phyloP scores from a whole-genome alignment of 176 grass and related monocot species.

The Zoysia pacifica region DNA sequence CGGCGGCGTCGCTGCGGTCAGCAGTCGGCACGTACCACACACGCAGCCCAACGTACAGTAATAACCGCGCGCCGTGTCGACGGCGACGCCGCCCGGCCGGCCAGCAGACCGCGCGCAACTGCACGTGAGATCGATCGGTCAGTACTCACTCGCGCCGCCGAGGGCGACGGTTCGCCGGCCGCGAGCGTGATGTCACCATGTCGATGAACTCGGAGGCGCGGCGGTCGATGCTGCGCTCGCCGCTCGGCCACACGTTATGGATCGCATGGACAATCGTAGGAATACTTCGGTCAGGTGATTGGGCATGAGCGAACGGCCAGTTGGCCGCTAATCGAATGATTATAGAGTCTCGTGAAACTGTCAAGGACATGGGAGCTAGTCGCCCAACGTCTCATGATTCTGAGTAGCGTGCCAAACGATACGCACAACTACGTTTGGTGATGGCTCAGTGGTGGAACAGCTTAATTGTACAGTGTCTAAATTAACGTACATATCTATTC shows the following conservation, averaged over 20 bases:
- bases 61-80: neutral
- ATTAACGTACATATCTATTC: neutral
- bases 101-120: neutral
- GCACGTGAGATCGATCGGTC: neutral
- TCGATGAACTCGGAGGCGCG: slow-evolving; percentile 39
- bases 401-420: neutral
- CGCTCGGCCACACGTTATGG: neutral
- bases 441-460: neutral
- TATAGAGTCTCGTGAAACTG: neutral
- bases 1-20: neutral
- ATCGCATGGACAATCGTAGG: too few species aligned
- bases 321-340: neutral
- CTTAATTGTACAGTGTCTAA: neutral
- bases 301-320: neutral
- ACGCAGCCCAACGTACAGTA: neutral
- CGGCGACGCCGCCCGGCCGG: too few species aligned
- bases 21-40: neutral
- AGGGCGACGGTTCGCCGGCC: neutral
- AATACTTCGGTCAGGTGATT: neutral
- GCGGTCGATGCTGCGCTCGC: slow-evolving; percentile 2
- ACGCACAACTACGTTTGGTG: neutral
- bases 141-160: neutral
- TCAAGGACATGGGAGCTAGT: neutral
- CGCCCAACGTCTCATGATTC: neutral
- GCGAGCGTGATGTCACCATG: neutral